Evolutionary conservation across 2,329 filamentous ascomycete genomes (phyloP).

Genomic region (Fusarium stilboides): DNA sequence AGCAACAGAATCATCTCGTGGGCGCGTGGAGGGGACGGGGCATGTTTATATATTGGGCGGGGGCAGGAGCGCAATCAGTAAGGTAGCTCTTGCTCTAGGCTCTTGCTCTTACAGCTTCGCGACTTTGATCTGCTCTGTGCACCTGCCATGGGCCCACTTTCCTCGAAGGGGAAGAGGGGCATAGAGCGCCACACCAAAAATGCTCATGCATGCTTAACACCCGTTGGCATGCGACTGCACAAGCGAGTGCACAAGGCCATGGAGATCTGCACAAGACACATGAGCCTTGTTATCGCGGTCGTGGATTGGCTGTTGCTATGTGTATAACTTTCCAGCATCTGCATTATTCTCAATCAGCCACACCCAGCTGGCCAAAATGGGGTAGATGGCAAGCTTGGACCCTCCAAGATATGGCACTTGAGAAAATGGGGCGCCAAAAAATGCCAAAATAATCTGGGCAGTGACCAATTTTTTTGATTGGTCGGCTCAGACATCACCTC

Average conservation of each 20-base stretch:
- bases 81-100: constrained; percentile 50
- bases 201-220: constrained; percentile 36
- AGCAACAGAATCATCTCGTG: constrained; percentile 59
- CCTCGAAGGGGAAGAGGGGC: constrained; percentile 45
- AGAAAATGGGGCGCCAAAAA: constrained; percentile 54
- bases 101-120: constrained; percentile 43
- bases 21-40: constrained; percentile 67
- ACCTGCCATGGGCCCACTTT: constrained; percentile 47
- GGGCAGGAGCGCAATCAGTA: constrained; percentile 71
- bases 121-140: constrained; percentile 39
- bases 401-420: constrained; percentile 47
- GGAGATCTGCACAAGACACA: constrained; percentile 24
- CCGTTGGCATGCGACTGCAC: constrained; percentile 43
- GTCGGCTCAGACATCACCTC: constrained; percentile 54
- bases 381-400: constrained; percentile 45
- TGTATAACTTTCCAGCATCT: constrained; percentile 38
- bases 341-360: constrained; percentile 49
- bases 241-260: constrained; percentile 36
- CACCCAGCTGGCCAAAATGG: constrained; percentile 39
- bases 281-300: constrained; percentile 11
- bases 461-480: constrained; percentile 60
- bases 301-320: constrained; percentile 5
- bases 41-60: constrained; percentile 75
- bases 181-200: constrained; percentile 48
- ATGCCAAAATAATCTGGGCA: constrained; percentile 55